phyloP scores from a whole-genome alignment of 2,329 filamentous ascomycete genomes.

The Fusarium mangiferae region DNA sequence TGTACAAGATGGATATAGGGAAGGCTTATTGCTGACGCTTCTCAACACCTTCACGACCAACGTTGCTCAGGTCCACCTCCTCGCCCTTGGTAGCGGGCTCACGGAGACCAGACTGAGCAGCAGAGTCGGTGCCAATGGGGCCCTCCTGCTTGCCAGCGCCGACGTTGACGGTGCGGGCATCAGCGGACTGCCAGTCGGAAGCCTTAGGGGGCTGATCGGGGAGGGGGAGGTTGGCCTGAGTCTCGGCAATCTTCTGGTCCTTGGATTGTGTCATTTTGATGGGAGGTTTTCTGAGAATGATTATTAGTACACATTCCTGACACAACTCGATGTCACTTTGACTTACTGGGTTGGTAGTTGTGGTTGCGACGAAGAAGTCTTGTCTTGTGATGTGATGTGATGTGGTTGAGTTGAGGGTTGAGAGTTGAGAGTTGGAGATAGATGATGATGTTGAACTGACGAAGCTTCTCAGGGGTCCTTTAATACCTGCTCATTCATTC shows the following conservation, averaged over 20 bases:
- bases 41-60: slow-evolving; percentile 67
- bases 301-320: neutral
- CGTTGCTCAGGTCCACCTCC: slow-evolving; percentile 65
- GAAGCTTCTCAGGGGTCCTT: slow-evolving; percentile 13
- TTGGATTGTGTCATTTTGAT: slow-evolving; percentile 62
- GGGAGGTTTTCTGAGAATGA: neutral
- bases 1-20: neutral
- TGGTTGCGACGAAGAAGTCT: slow-evolving; percentile 2
- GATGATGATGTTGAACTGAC: neutral
- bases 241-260: slow-evolving; percentile 72
- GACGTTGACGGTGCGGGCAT: slow-evolving; percentile 75
- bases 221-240: slow-evolving; percentile 78
- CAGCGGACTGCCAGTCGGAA: slow-evolving; percentile 82
- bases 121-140: slow-evolving; percentile 62
- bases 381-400: neutral
- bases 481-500: slow-evolving; percentile 7
- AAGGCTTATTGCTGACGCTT: slow-evolving; percentile 23
- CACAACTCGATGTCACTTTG: neutral
- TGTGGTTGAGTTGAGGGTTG: neutral
- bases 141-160: slow-evolving; percentile 69
- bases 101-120: slow-evolving; percentile 63
- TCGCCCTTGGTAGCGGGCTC: slow-evolving; percentile 68
- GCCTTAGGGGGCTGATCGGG: slow-evolving; percentile 80
- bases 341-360: slow-evolving; percentile 15
- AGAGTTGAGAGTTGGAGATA: neutral